Percentiles rank a stretch among this genome's conserved stretches.
These are phyloP conservation scores for Ascosphaera apis DNA, from an alignment of 2,329 filamentous ascomycete species.

Conservation along the genomic window DNA sequence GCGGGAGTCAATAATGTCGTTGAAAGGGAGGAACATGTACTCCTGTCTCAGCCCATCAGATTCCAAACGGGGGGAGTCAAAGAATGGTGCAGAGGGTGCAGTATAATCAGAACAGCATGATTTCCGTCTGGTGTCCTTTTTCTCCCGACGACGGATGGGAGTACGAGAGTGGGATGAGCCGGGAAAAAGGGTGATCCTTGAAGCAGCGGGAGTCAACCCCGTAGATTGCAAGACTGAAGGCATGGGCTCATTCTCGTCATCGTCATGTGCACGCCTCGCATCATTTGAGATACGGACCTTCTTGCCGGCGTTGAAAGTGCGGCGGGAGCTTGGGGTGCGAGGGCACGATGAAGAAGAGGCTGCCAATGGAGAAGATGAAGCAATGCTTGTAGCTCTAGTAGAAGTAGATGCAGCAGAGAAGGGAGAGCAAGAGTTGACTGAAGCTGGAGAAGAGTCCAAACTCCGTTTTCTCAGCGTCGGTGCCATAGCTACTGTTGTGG, in stretches of 20 bases:
- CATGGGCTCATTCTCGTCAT: neutral
- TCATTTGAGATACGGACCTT: constrained; percentile 23
- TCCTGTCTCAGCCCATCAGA: constrained; percentile 15
- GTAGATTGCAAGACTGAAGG: neutral
- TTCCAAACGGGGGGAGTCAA: constrained; percentile 3
- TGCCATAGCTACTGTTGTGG: neutral
- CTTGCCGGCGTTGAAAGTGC: constrained; percentile 10
- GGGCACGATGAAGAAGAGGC: neutral
- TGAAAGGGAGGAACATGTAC: constrained; percentile 18
- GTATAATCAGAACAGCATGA: too few relatives aligned
- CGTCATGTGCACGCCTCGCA: neutral
- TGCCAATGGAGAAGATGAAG: neutral
- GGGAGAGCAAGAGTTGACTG: neutral
- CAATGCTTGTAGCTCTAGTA: neutral
- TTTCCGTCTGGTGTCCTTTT: too few relatives aligned
- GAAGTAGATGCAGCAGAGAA: neutral
- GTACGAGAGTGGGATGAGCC: neutral
- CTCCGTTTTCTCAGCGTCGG: neutral
- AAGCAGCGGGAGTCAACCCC: constrained; percentile 6
- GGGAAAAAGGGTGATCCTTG: constrained; percentile 5
- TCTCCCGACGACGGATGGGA: neutral
- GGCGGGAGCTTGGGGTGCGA: neutral
- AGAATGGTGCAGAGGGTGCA: constrained; percentile 2
- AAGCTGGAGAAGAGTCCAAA: neutral
- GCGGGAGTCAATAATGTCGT: constrained; percentile 20